Evolutionary conservation across 176 grass and related monocot species (phyloP).

Genomic region (Microstegium vimineum): DNA sequence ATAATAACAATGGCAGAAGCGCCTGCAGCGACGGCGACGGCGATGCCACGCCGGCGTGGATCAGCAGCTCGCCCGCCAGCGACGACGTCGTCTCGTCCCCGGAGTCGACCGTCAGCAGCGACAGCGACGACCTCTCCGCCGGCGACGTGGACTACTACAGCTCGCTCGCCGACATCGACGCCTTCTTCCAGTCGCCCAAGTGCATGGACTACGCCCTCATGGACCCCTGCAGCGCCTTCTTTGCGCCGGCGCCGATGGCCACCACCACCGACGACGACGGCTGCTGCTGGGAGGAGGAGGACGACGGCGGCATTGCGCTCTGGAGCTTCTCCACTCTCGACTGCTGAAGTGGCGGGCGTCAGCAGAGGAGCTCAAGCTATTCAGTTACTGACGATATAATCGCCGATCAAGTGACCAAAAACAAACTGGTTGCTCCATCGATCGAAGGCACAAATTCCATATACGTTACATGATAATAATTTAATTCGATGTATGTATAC

Average conservation of each 20-base stretch:
- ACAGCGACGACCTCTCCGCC: neutral
- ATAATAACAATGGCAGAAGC: no score
- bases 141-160: neutral
- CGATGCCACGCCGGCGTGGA: neutral
- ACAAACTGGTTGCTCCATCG: neutral
- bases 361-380: neutral
- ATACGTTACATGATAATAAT: neutral
- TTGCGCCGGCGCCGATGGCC: constrained; percentile 12
- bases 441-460: constrained; percentile 2
- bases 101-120: constrained; percentile 17
- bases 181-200: constrained; percentile 81
- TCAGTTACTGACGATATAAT: constrained; percentile 37
- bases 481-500: constrained; percentile 22
- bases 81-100: constrained; percentile 17
- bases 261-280: constrained; percentile 22
- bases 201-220: constrained; percentile 81
- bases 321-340: constrained; percentile 69
- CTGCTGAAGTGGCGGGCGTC: constrained; percentile 38
- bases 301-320: constrained; percentile 55
- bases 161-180: constrained; percentile 50
- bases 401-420: constrained; percentile 9
- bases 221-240: constrained; percentile 58
- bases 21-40: neutral
- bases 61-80: constrained; percentile 18
- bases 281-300: constrained; percentile 52